Base-by-base conservation (phyloP, 257 asterid species). In the Solanum appendiculatum region DNA sequence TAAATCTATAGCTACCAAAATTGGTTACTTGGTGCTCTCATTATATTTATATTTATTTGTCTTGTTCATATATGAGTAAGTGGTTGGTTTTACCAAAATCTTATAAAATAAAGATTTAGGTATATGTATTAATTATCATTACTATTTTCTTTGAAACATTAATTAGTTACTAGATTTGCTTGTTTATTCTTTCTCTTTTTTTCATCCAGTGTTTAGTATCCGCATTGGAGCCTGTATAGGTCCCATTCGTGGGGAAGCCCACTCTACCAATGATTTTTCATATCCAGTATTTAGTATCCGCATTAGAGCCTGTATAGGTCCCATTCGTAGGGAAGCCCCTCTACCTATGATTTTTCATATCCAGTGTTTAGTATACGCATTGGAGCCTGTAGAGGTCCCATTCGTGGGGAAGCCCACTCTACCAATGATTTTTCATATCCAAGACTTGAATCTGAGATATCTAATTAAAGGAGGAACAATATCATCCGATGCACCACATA, bases 381-480 rank as follows among this genome's bases (percentile, higher is more conserved):
- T 51, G 0, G 9, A 51, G n/a, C 2, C 9, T 4, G 1, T 3
- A 1, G 6, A 54, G 25, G 63, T 20, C 3, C 2, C 4, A 20
- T 54, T 54, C 0, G 0, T 0, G n/a, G 25, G 0, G 0, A 7
- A 18, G 25, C 1, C 0, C 23, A 2, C 3, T n/a, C 3, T 54
- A 20, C 0, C 10, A 54, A 18, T 2, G 0, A 18, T 6, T 0
- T 54, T 54, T 51, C 10, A 54, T 54, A 54, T 54, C 2, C 4
- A 54, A 0, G 0, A 0, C 0, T 18, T 0, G 63, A 54, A 54
- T 20, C 3, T 0, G 2, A 20, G 0, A 54, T 0, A 1, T 54
- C 0, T 20, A 0, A 0, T 54, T 54, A 54, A 54, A 11, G 0
- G 25, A 1, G 25, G 3, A 20, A 20, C 11, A 21, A 2, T 7